phyloP scores from a whole-genome alignment of 192 early-diverging fungal genomes.

The Coemansia guatemalensis region DNA sequence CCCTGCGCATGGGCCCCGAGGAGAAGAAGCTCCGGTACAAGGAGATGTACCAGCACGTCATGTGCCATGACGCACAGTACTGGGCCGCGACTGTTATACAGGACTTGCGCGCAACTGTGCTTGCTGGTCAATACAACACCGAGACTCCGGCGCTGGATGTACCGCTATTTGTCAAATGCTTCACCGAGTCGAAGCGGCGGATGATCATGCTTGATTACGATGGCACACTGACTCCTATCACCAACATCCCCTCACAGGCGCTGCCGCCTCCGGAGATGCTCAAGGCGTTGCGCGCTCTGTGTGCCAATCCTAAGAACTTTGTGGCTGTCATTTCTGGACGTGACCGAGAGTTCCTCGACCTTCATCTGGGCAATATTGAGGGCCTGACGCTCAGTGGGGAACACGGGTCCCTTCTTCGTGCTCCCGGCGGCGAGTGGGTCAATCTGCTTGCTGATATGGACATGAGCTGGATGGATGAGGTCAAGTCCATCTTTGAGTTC shows the following conservation, averaged over 20 bases:
- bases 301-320: constrained; percentile 75
- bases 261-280: constrained; percentile 84
- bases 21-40: constrained; percentile 58
- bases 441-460: constrained; percentile 73
- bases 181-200: constrained; percentile 61
- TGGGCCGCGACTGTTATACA: constrained; percentile 86
- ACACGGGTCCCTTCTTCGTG: constrained; percentile 92
- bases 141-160: constrained; percentile 34
- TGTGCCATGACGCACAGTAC: constrained; percentile 75
- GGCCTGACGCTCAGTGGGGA: constrained; percentile 88
- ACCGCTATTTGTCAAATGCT: constrained; percentile 24
- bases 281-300: constrained; percentile 63
- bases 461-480: constrained; percentile 93
- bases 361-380: constrained; percentile 77
- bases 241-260: constrained; percentile 78
- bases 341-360: constrained; percentile 79
- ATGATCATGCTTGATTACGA: constrained; percentile 96
- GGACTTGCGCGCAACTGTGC: constrained; percentile 61
- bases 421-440: constrained; percentile 75
- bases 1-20: constrained; percentile 72
- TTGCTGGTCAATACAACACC: constrained; percentile 37
- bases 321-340: constrained; percentile 93
- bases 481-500: constrained; percentile 89
- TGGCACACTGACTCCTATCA: constrained; percentile 92
- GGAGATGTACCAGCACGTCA: constrained; percentile 80